These are phyloP conservation scores for Tricholoma matsutake DNA, from an alignment of 768 basidiomycete genomes.

Conservation along the genomic window DNA sequence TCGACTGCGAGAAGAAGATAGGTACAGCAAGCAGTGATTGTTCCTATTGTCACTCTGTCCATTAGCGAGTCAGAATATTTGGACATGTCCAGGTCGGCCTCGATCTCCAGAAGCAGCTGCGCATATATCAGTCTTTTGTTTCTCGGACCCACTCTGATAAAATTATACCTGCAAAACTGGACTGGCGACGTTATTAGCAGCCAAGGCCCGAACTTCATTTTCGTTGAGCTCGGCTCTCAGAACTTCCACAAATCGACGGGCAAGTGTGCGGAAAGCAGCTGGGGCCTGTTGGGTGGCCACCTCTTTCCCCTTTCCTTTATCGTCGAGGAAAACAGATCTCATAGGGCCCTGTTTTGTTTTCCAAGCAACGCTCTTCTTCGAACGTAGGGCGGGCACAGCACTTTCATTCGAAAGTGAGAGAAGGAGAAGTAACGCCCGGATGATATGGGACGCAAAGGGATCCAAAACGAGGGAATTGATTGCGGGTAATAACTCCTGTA, in stretches of 20 bases:
- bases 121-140: conserved; percentile 1
- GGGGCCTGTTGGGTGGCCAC: conserved; percentile 32
- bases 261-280: conserved; percentile 44
- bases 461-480: conserved; percentile 71
- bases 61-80: conserved; percentile 68
- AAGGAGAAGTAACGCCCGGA: conserved; percentile 76
- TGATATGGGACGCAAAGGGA: conserved; percentile 87
- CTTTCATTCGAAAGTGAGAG: conserved; percentile 47
- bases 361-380: conserved; percentile 82
- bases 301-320: conserved; percentile 36
- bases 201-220: conserved; percentile 77
- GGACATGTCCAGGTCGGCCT: conserved; percentile 61
- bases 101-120: conserved; percentile 81
- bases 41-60: conserved; percentile 76
- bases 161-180: conserved; percentile 65
- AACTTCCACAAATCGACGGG: conserved; percentile 44
- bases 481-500: conserved; percentile 66
- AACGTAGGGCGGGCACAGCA: conserved; percentile 53
- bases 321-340: conserved; percentile 69
- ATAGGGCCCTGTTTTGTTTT: conserved; percentile 78
- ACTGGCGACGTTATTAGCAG: conserved; percentile 72
- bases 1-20: conserved; percentile 10
- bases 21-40: conserved; percentile 65
- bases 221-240: conserved; percentile 52
- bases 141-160: conserved; percentile 9